phyloP scores from a whole-genome alignment of 1,284 basidiomycete species.

The Heterobasidion parviporum region DNA sequence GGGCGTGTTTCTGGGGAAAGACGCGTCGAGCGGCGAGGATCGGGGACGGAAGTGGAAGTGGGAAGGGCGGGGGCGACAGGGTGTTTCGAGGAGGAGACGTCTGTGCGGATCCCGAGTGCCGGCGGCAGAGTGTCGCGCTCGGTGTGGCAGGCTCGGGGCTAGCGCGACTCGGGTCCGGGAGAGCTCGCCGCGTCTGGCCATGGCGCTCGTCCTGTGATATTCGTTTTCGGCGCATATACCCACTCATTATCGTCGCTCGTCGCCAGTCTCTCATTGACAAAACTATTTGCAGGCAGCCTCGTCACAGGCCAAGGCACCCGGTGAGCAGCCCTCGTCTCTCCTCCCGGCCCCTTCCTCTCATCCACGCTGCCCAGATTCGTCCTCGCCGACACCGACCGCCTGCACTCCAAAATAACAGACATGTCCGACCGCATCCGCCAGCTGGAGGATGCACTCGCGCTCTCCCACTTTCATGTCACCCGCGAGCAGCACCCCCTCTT shows the following conservation, averaged over 20 bases:
- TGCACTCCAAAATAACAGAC: conserved; percentile 62
- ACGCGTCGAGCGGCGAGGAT: no score
- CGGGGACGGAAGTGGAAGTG: no score
- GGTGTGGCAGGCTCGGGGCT: no score
- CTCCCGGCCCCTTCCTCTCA: not conserved
- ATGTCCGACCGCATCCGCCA: conserved; percentile 72
- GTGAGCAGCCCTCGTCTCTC: conserved; percentile 25
- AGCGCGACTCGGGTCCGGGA: no score
- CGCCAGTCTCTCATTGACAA: not conserved
- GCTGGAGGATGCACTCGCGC: conserved; percentile 66
- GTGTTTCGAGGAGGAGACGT: no score
- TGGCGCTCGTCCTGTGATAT: not conserved
- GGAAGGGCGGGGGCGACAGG: no score
- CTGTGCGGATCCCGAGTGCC: no score
- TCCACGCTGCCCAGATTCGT: conserved; percentile 43
- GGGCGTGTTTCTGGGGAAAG: no score
- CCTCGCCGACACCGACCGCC: conserved; percentile 67
- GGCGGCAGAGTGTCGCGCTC: no score
- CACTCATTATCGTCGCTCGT: not conserved
- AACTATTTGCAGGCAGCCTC: conserved; percentile 33
- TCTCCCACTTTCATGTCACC: conserved; percentile 42
- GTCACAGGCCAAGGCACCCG: conserved; percentile 70
- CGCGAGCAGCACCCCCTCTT: conserved; percentile 56
- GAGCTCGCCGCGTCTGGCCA: not conserved
- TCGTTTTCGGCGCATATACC: not conserved